Percentiles rank a stretch among this genome's conserved stretches.
These are phyloP conservation scores for Suhomyces maxii DNA, from an alignment of 1,139 yeast species.

Conservation along the genomic window DNA sequence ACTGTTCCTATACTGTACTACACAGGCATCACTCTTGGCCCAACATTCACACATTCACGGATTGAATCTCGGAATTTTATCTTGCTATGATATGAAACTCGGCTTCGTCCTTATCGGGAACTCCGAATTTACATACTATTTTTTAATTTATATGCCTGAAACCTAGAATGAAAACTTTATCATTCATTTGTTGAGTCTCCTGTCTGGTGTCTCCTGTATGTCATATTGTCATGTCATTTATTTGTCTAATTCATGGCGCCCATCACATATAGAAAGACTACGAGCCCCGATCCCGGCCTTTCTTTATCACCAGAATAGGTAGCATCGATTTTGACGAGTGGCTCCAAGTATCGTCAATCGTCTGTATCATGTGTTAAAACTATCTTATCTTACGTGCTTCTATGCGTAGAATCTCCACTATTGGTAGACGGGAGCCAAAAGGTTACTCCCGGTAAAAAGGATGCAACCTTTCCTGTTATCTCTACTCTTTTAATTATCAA, in stretches of 20 bases:
- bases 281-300: neutral
- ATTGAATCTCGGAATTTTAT: neutral
- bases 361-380: neutral
- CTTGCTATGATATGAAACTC: neutral
- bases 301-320: neutral
- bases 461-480: too few species aligned
- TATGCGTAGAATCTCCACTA: neutral
- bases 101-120: neutral
- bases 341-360: neutral
- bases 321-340: neutral
- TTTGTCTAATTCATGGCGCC: neutral
- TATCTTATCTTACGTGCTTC: neutral
- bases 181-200: neutral
- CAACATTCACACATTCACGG: neutral
- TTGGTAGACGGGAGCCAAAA: neutral
- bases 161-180: neutral
- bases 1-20: neutral
- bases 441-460: too few species aligned
- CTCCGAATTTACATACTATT: neutral
- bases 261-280: neutral
- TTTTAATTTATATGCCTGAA: neutral
- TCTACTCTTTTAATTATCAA: too few species aligned
- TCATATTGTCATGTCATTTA: neutral
- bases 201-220: neutral
- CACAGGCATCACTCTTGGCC: too few species aligned